Conservation (phyloP, 305 asterid species). For the Caryopteris hybrid region DNA sequence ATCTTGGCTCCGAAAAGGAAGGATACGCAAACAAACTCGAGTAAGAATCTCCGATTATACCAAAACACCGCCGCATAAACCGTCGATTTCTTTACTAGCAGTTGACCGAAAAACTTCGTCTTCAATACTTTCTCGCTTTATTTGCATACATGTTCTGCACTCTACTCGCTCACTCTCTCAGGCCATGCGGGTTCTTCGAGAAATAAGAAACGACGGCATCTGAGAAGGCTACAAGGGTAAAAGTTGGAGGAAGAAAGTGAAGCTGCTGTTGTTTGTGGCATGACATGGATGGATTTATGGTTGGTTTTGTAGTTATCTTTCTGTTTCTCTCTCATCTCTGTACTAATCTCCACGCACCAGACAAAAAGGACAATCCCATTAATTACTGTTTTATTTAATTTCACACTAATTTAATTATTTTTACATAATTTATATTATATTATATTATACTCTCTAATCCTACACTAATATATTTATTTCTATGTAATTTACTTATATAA, state of each 20-base stretch:
- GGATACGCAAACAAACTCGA: not conserved
- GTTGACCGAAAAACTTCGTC: conserved; percentile 19
- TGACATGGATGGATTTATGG: conserved; percentile 36
- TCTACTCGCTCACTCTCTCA: conserved; percentile 1
- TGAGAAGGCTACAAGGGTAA: conserved; percentile 17
- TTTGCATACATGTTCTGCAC: not conserved
- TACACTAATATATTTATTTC: not conserved
- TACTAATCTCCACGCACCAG: conserved; percentile 18
- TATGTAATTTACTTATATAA: too few species aligned
- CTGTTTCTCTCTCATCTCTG: conserved; percentile 23
- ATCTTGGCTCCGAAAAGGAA: conserved; percentile 12
- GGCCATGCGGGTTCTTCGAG: conserved; percentile 21
- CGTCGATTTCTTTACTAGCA: conserved; percentile 19
- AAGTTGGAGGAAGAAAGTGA: conserved; percentile 10
- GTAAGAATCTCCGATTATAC: conserved; percentile 16
- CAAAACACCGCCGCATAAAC: conserved; percentile 23
- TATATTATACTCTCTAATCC: not conserved
- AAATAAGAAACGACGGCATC: conserved; percentile 21
- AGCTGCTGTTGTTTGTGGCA: conserved; percentile 3
- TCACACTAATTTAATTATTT: not conserved
- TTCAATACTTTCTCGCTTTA: not conserved
- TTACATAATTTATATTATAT: not conserved
- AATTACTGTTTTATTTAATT: conserved; percentile 15
- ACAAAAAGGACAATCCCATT: conserved; percentile 36
- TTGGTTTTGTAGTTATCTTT: conserved; percentile 29